A percentile compares a stretch with the other conserved stretches of the same genome.
phyloP scores from a whole-genome alignment of 176 grass and related monocot genomes.

The Canna indica region DNA sequence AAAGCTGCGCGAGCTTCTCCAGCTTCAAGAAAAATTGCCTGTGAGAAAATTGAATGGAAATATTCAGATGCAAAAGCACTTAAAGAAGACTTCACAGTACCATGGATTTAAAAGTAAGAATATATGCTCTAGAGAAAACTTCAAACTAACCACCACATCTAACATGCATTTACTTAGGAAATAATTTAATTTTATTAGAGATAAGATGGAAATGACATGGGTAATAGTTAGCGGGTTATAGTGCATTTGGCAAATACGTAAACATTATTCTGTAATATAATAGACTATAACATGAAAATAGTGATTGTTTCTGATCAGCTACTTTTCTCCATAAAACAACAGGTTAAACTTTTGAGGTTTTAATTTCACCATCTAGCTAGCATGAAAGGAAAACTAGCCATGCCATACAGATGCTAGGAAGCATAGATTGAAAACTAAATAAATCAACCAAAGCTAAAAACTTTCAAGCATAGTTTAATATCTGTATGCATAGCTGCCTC shows the following conservation, averaged over 20 bases:
- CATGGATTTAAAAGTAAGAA: not conserved
- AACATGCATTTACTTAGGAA: not conserved
- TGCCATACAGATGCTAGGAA: not conserved
- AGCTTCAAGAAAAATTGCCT: conserved; percentile 86
- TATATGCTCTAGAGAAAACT: not conserved
- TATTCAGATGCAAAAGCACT: conserved; percentile 1
- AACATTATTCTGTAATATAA: not conserved
- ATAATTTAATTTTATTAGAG: not conserved
- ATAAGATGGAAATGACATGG: not conserved
- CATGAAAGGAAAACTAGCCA: not conserved
- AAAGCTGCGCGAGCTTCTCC: conserved; percentile 70
- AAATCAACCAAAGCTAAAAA: too few species aligned
- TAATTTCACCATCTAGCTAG: not conserved
- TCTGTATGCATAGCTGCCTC: too few species aligned
- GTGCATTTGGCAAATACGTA: not conserved
- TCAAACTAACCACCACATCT: not conserved
- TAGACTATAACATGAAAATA: too few species aligned
- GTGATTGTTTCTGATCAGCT: too few species aligned
- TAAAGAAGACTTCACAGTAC: not conserved
- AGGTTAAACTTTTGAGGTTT: not conserved
- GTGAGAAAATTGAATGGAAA: not conserved
- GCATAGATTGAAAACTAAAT: too few species aligned
- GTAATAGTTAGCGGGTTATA: not conserved
- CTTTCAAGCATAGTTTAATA: too few species aligned
- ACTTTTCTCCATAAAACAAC: not conserved